Conservation (phyloP, 768 basidiomycete species). For the Lentinula boryana region DNA sequence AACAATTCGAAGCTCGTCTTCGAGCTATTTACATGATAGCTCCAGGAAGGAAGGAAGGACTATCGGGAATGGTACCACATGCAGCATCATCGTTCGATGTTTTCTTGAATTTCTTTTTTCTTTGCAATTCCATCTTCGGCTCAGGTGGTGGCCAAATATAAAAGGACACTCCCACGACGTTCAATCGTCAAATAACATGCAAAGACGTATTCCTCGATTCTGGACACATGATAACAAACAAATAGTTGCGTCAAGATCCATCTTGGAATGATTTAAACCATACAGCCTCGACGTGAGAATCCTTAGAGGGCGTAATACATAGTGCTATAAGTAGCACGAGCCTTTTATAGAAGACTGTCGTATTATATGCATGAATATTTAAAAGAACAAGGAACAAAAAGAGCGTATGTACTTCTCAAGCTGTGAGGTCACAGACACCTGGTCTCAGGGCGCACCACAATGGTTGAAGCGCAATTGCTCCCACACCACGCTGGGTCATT, state of each 20-base stretch:
- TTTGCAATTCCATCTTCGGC: neutral
- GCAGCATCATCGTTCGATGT: neutral
- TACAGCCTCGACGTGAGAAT: neutral
- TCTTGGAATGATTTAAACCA: neutral
- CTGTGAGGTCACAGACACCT: conserved; percentile 43
- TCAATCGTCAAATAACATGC: neutral
- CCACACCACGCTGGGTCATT: conserved; percentile 55
- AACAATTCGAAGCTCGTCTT: neutral
- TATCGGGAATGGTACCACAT: neutral
- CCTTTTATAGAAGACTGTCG: neutral
- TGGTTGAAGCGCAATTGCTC: conserved; percentile 59
- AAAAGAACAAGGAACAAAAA: neutral
- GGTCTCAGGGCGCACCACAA: conserved; percentile 67
- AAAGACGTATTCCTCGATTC: neutral
- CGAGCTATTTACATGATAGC: neutral
- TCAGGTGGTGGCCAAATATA: neutral
- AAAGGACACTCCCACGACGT: neutral
- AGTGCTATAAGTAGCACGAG: neutral
- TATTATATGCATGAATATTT: neutral
- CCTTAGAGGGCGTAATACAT: neutral
- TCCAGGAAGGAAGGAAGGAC: neutral
- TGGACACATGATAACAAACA: neutral
- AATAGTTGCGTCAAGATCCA: neutral
- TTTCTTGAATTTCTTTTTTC: neutral
- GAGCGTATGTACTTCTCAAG: conserved; percentile 9